A percentile compares a stretch with the other conserved stretches of the same genome.
Conservation (phyloP, 352 stramenopile genomes). For the Phytopythium aichiense region DNA sequence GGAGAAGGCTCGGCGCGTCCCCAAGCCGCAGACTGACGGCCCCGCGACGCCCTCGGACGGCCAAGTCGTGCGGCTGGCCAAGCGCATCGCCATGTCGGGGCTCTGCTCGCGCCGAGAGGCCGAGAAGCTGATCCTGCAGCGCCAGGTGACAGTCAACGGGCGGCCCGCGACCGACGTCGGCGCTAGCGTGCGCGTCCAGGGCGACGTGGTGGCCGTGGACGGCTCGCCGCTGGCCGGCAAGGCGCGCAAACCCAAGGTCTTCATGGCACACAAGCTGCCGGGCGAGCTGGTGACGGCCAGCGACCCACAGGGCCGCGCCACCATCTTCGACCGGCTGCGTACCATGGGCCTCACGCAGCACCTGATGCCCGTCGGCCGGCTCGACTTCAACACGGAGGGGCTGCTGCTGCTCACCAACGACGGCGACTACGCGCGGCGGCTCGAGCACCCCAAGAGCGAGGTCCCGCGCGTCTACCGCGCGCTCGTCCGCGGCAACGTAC, state of each 20-base stretch:
- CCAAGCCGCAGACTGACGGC: no score
- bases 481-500: slow-evolving; percentile 70
- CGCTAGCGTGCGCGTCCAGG: slow-evolving; percentile 46
- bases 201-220: slow-evolving; percentile 56
- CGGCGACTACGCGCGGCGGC: slow-evolving; percentile 81
- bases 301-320: slow-evolving; percentile 76
- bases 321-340: slow-evolving; percentile 86
- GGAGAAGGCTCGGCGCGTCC: no score
- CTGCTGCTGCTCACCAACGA: slow-evolving; percentile 92
- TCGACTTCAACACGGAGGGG: slow-evolving; percentile 93
- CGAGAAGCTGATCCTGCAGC: slow-evolving; percentile 73
- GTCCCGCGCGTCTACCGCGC: slow-evolving; percentile 80
- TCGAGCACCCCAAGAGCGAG: slow-evolving; percentile 85
- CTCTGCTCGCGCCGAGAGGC: slow-evolving; percentile 81
- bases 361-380: slow-evolving; percentile 87
- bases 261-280: slow-evolving; percentile 85
- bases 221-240: slow-evolving; percentile 35
- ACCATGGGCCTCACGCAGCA: slow-evolving; percentile 78
- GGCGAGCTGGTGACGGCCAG: slow-evolving; percentile 80
- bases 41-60: not conserved
- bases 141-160: slow-evolving; percentile 78
- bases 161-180: slow-evolving; percentile 48
- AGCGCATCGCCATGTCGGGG: slow-evolving; percentile 78
- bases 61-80: slow-evolving; percentile 55
- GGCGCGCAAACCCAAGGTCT: slow-evolving; percentile 55